Evolutionary conservation across 192 early-diverging fungal genomes (phyloP).

Genomic region (Phycomyces blakesleeanus): DNA sequence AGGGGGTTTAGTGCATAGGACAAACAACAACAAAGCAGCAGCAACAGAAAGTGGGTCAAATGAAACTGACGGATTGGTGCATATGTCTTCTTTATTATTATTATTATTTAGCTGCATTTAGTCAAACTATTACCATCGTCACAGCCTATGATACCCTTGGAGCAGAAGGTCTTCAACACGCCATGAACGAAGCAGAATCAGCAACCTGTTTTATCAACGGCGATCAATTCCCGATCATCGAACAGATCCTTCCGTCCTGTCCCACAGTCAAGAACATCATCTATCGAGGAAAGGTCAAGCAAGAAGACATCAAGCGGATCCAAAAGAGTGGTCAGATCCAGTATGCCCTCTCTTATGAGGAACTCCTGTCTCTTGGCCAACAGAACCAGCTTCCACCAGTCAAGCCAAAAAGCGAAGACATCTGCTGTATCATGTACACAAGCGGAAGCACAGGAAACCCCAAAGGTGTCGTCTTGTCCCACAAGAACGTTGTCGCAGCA

Average conservation of each 20-base stretch:
- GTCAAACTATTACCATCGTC: constrained; percentile 72
- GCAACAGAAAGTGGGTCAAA: neutral
- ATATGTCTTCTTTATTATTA: neutral
- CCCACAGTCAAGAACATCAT: constrained; percentile 59
- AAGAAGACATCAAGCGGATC: constrained; percentile 42
- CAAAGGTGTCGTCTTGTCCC: constrained; percentile 68
- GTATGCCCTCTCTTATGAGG: constrained; percentile 62
- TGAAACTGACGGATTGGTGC: neutral
- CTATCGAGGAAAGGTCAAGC: constrained; percentile 60
- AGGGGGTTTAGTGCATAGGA: too few species aligned
- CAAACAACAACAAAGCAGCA: too few species aligned
- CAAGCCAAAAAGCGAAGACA: constrained; percentile 31
- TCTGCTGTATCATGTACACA: constrained; percentile 74
- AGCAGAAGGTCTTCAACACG: constrained; percentile 63
- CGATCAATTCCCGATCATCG: constrained; percentile 61
- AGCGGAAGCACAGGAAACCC: constrained; percentile 71
- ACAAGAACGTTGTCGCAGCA: constrained; percentile 62
- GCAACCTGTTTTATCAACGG: constrained; percentile 67
- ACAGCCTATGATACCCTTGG: constrained; percentile 88
- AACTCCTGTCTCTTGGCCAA: constrained; percentile 58
- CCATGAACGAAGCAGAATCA: constrained; percentile 74
- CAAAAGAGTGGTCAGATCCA: constrained; percentile 36
- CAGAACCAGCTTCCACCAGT: constrained; percentile 41
- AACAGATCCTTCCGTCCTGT: constrained; percentile 52
- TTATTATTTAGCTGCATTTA: constrained; percentile 45